Percentiles rank a stretch among this genome's conserved stretches.
phyloP scores from a whole-genome alignment of 768 basidiomycete genomes.

The Cytidiella melzeri region DNA sequence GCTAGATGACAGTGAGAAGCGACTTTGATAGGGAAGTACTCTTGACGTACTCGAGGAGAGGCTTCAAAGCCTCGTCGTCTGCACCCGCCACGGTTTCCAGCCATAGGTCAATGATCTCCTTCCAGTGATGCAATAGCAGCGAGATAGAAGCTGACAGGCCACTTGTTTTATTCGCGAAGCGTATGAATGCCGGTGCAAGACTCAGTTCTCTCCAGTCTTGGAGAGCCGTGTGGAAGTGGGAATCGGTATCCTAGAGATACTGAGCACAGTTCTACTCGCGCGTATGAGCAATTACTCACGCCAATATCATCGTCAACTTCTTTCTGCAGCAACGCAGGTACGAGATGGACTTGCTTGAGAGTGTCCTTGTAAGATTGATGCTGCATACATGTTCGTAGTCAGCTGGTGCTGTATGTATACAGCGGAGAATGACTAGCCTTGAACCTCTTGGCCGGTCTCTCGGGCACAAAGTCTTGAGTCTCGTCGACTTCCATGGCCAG shows the following conservation, averaged over 20 bases:
- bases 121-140: constrained; percentile 75
- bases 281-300: constrained; percentile 25
- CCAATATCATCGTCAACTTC: constrained; percentile 55
- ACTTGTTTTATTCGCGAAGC: constrained; percentile 57
- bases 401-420: too few species aligned
- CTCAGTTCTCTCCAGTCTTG: constrained; percentile 77
- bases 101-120: constrained; percentile 64
- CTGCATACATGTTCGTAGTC: constrained; percentile 30
- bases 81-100: constrained; percentile 45
- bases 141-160: constrained; percentile 70
- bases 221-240: constrained; percentile 71
- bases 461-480: background rate
- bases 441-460: constrained; percentile 20
- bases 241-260: constrained; percentile 57
- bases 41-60: constrained; percentile 69
- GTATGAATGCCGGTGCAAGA: constrained; percentile 67
- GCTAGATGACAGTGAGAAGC: constrained; percentile 33
- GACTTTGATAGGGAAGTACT: background rate
- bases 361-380: constrained; percentile 67
- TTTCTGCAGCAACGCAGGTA: constrained; percentile 49
- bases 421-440: constrained; percentile 14
- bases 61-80: constrained; percentile 67
- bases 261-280: background rate
- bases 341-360: constrained; percentile 66
- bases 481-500: constrained; percentile 1